A percentile compares a stretch with the other conserved stretches of the same genome.
These are phyloP conservation scores for Actinomortierella ambigua DNA, from an alignment of 371 early-diverging fungal genomes.

Conservation along the genomic window DNA sequence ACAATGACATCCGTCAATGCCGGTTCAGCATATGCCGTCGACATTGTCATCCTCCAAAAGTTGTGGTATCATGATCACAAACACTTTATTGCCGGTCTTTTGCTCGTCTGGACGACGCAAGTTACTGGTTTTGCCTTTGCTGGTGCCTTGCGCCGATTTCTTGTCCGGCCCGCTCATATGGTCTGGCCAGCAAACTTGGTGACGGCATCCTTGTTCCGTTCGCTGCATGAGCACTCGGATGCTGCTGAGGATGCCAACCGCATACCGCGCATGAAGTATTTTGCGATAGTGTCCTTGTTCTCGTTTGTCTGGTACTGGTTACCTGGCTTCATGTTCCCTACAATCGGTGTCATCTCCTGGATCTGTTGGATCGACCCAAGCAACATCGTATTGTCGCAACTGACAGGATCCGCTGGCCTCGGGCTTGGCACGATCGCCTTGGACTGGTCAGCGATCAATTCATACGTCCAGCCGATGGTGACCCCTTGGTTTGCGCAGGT, in stretches of 20 bases:
- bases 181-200: slow-evolving; percentile 83
- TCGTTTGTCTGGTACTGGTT: slow-evolving; percentile 57
- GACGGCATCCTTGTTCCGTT: slow-evolving; percentile 70
- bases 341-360: slow-evolving; percentile 56
- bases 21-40: slow-evolving; percentile 28
- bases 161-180: slow-evolving; percentile 77
- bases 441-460: slow-evolving; percentile 59
- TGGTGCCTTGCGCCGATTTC: slow-evolving; percentile 62
- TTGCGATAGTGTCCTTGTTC: slow-evolving; percentile 53
- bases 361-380: slow-evolving; percentile 60
- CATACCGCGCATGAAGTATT: slow-evolving; percentile 52
- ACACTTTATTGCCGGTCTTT: slow-evolving; percentile 47
- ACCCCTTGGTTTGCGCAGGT: slow-evolving; percentile 58
- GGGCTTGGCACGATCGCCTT: slow-evolving; percentile 57
- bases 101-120: slow-evolving; percentile 61
- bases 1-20: slow-evolving; percentile 45
- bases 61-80: slow-evolving; percentile 52
- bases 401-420: slow-evolving; percentile 52
- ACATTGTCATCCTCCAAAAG: slow-evolving; percentile 60
- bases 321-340: slow-evolving; percentile 57
- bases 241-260: slow-evolving; percentile 36
- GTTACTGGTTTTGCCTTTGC: slow-evolving; percentile 73
- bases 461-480: slow-evolving; percentile 50
- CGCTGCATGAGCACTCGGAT: slow-evolving; percentile 60
- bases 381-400: slow-evolving; percentile 47